These are phyloP conservation scores for Strobilomyces echinocephalus DNA, from an alignment of 768 basidiomycete genomes.

Conservation along the genomic window DNA sequence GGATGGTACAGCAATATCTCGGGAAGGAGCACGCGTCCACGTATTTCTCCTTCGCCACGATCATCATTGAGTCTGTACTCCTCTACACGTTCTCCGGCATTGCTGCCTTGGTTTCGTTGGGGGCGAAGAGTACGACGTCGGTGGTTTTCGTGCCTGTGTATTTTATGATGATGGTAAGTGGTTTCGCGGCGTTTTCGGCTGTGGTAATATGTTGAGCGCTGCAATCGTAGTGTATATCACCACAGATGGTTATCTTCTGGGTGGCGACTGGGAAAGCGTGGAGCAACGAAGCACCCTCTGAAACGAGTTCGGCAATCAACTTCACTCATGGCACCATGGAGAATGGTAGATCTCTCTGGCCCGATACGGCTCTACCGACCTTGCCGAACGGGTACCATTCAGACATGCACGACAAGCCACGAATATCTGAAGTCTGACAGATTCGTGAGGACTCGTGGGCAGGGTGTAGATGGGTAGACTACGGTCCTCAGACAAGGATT, in stretches of 20 bases:
- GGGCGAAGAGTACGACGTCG: constrained; percentile 8
- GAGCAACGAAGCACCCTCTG: constrained; percentile 1
- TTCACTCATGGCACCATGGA: neutral
- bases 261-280: constrained; percentile 14
- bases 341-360: neutral
- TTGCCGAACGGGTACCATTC: neutral
- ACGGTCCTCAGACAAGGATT: neutral
- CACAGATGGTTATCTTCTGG: constrained; percentile 3
- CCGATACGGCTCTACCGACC: neutral
- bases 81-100: constrained; percentile 8
- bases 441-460: neutral
- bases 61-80: constrained; percentile 10
- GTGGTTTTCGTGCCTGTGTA: constrained; percentile 8
- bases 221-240: constrained; percentile 17
- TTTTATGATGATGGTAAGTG: constrained; percentile 14
- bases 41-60: constrained; percentile 9
- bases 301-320: neutral
- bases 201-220: neutral
- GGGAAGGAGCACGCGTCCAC: neutral
- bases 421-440: neutral
- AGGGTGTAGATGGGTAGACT: neutral
- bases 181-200: neutral
- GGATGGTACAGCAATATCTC: constrained; percentile 3
- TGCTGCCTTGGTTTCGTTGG: constrained; percentile 1
- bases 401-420: neutral